Base-by-base conservation (phyloP, 2,329 filamentous ascomycete species). In the Alternaria gaisen region DNA sequence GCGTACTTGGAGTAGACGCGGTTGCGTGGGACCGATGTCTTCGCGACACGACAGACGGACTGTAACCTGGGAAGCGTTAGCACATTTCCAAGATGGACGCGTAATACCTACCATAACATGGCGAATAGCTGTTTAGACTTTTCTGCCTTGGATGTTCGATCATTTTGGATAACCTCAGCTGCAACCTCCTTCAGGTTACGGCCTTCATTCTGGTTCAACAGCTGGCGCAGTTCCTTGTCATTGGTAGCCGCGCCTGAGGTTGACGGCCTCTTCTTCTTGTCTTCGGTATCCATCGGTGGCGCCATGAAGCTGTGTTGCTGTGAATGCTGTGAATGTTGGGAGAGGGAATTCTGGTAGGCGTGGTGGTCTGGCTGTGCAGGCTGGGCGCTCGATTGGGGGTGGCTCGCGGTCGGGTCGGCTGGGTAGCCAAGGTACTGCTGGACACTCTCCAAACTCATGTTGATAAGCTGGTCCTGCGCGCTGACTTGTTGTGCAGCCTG, bases 1-100 rank as follows among this genome's bases (percentile, higher is more conserved):
- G 94, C 95, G 78, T 99, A 99, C 77, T 94, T 94, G 61, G 94
- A 93, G 79, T 98, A 99, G 2, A 99, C 95, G 60, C 94, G 87
- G 66, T 95, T 95, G 71, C 95, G 87, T 7, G 95, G 93, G 0
- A 98, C 94, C 6, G 95, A 97, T 1, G 90, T 90, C 76, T 92
- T 92, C 43, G 91, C 91, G 63, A 88, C 88, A 46, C 70, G 70
- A 78, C 91, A 94, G 1, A 90, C 88, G 53, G 86, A 84, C 71
- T 89, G 89, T 69, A 94, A 88, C 91, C 91, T 93, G 68, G 6
- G 66, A 16, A 48, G 53, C 53, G 56, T 80, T 67, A 77, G 77
- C 72, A 54, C 34, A 18, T 30, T 18, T 44, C 18, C 43, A 58
- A 10, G 14, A 26, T 26, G 40, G 18, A 22, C 22, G 40, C 20